Evolutionary conservation across 345 rosid genomes (phyloP), one percentile per base, ranked within the genome.

Genomic region (Cochlearia excelsa): DNA sequence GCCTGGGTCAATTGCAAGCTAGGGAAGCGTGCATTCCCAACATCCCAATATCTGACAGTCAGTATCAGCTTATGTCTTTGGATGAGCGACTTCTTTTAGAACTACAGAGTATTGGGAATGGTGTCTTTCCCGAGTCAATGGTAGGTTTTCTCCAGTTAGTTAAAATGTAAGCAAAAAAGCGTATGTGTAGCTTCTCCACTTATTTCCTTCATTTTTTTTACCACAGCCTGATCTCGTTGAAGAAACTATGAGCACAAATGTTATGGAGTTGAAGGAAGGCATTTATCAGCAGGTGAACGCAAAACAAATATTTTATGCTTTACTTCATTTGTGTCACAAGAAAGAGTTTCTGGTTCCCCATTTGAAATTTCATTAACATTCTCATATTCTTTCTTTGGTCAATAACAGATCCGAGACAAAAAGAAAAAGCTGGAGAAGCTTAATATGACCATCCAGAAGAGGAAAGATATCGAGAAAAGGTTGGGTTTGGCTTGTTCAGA

Each of bases 171-270:
- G 7, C 23, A 69, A n/a, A n/a, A n/a, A 42, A 5, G 49, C 38
- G 40, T 35, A 16, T 41, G 9, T 60, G 8, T 30, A 41, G 26
- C 26, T 37, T 60, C 56, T 16, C 42, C 46, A 62, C 53, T 41
- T 10, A 48, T 48, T 61, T 46, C 16, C n/a, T n/a, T n/a, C 57
- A 26, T 48, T 48, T 7, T 50, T 59, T 26, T 33, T 30, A 39
- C 26, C 77, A 71, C 85, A 93, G 99, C 99, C 95, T 76, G 97
- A 86, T 79, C 78, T 85, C 42, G 76, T 92, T 34, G 97, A 89
- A 69, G 90, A 84, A 71, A 67, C 75, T 55, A 74, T 94, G 59
- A 79, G 72, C 72, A 86, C 80, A 52, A 79, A 82, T 71, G 81
- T 85, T 64, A 46, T 74, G 73, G 81, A 85, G 71, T 81, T 89